Percentiles rank a stretch among this genome's conserved stretches.
These are phyloP conservation scores for Favolaschia claudopus DNA, from an alignment of 768 basidiomycete species.

Conservation along the genomic window DNA sequence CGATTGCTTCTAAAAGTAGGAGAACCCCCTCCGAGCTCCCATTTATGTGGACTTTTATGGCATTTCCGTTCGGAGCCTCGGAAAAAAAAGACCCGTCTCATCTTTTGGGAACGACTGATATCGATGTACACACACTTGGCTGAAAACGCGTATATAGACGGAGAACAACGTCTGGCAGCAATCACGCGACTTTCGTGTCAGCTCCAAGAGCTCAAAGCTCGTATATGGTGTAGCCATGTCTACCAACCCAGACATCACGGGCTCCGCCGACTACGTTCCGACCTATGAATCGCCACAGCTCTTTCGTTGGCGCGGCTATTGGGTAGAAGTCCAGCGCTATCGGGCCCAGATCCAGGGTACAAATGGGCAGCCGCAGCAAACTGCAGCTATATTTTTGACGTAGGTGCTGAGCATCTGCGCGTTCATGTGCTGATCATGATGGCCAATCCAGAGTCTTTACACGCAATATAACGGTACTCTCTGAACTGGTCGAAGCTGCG, in stretches of 20 bases:
- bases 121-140: background rate
- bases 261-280: conserved; percentile 50
- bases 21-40: too few species aligned
- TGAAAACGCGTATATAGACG: conserved; percentile 37
- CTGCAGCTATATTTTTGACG: conserved; percentile 40
- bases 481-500: conserved; percentile 46
- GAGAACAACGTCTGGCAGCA: conserved; percentile 51
- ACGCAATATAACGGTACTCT: conserved; percentile 44
- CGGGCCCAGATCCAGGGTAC: conserved; percentile 27
- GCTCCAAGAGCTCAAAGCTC: conserved; percentile 46
- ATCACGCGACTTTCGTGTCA: conserved; percentile 51
- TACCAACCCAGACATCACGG: conserved; percentile 23
- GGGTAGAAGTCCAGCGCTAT: conserved; percentile 45
- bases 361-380: conserved; percentile 18
- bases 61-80: too few species aligned
- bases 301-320: conserved; percentile 51
- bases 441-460: conserved; percentile 45
- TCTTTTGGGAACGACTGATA: too few species aligned
- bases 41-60: too few species aligned
- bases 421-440: too few species aligned
- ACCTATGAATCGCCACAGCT: conserved; percentile 48
- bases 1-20: too few species aligned
- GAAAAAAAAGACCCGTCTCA: too few species aligned
- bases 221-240: conserved; percentile 47
- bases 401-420: conserved; percentile 24